Conservation (phyloP, 2,329 filamentous ascomycete genomes). For the Diplodia intermedia region DNA sequence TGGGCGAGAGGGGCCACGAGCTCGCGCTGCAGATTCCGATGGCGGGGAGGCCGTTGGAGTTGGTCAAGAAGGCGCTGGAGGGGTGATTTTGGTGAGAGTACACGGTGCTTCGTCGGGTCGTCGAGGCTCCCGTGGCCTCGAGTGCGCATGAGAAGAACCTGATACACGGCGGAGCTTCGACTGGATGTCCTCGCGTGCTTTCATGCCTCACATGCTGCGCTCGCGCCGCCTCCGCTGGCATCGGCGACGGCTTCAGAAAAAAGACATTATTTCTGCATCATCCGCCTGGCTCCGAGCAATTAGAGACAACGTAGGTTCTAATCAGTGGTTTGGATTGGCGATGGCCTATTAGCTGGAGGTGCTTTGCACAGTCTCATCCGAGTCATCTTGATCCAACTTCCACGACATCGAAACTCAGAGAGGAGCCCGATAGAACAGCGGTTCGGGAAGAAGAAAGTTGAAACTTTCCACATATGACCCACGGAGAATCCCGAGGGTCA, state of each 20-base stretch:
- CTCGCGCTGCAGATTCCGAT: constrained; percentile 46
- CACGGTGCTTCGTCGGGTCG: too few species aligned
- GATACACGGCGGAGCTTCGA: background rate
- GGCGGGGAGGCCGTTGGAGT: constrained; percentile 41
- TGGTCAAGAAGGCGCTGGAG: constrained; percentile 26
- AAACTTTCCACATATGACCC: background rate
- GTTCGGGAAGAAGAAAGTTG: background rate
- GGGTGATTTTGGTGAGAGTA: constrained; percentile 3
- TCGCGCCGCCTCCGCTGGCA: background rate
- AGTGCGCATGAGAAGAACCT: background rate
- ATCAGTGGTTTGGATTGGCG: background rate
- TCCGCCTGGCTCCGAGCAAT: background rate
- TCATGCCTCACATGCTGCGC: background rate
- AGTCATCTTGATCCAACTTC: background rate
- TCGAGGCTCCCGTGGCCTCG: background rate
- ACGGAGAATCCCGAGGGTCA: background rate
- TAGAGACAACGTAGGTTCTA: background rate
- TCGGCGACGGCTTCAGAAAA: background rate
- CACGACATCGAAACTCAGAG: background rate
- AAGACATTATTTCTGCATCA: background rate
- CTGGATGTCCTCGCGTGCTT: background rate
- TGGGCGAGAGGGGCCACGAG: constrained; percentile 45
- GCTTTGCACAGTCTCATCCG: background rate
- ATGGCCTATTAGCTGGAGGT: background rate
- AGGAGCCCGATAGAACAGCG: background rate